Conservation (phyloP, 768 basidiomycete species). For the Psilocybe cubensis region DNA sequence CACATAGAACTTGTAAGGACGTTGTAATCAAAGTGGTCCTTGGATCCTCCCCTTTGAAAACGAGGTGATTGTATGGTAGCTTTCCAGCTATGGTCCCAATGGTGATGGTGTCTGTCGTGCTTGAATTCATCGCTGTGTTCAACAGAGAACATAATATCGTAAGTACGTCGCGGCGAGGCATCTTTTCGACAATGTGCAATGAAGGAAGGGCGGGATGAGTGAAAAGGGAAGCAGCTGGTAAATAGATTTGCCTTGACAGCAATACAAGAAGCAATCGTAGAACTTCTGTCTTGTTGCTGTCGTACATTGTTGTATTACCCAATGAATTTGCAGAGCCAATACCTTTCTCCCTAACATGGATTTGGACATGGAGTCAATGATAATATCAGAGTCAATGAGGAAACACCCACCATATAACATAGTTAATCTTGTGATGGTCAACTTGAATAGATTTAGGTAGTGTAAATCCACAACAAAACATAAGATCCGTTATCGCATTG, state of each 20-base stretch:
- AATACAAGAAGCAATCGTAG: conserved; percentile 87
- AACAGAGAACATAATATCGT: conserved; percentile 92
- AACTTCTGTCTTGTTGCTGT: conserved; percentile 87
- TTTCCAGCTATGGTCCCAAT: conserved; percentile 77
- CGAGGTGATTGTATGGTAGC: conserved; percentile 87
- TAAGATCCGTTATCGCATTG: conserved; percentile 76
- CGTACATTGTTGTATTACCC: conserved; percentile 64
- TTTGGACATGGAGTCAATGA: neutral
- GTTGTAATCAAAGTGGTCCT: conserved; percentile 71
- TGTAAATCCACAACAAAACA: conserved; percentile 95
- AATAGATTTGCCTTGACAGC: conserved; percentile 90
- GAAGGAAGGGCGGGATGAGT: conserved; percentile 78
- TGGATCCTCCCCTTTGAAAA: conserved; percentile 88
- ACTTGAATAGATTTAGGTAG: conserved; percentile 77
- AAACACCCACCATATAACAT: conserved; percentile 83
- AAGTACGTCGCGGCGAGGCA: conserved; percentile 81
- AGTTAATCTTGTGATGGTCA: conserved; percentile 82
- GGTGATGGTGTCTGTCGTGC: conserved; percentile 49
- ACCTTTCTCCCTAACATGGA: conserved; percentile 80
- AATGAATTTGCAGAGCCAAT: conserved; percentile 76
- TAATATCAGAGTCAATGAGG: neutral
- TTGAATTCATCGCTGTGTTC: conserved; percentile 84
- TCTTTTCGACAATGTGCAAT: conserved; percentile 76
- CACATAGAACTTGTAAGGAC: conserved; percentile 78
- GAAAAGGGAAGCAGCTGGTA: conserved; percentile 69